Conservation (phyloP, 495 filamentous ascomycete species). For the Aspergillus panamensis region DNA sequence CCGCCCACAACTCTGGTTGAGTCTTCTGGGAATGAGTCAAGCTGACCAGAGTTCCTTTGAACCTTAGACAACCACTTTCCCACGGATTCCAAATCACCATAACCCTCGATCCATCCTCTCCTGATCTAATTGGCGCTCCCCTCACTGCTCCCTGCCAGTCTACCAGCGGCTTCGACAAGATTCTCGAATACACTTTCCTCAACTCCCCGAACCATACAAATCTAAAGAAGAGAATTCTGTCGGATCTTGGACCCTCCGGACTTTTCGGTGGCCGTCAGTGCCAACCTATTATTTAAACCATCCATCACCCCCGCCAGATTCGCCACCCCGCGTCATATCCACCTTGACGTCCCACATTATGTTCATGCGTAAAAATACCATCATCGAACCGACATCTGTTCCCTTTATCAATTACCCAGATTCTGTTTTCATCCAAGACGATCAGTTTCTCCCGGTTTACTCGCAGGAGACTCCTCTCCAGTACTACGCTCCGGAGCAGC, state of each 20-base stretch:
- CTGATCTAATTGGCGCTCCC: neutral
- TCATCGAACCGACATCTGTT: constrained; percentile 37
- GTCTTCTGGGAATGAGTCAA: constrained; percentile 7
- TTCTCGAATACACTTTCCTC: constrained; percentile 3
- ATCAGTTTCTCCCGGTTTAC: constrained; percentile 38
- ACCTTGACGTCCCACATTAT: constrained; percentile 37
- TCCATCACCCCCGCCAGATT: constrained; percentile 19
- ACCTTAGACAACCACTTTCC: neutral
- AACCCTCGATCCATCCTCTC: neutral
- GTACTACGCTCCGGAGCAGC: constrained; percentile 23
- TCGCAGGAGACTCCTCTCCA: constrained; percentile 31
- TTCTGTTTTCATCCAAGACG: constrained; percentile 47
- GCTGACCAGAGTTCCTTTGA: constrained; percentile 7
- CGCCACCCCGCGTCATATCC: constrained; percentile 32
- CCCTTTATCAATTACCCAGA: constrained; percentile 32
- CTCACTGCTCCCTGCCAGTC: neutral
- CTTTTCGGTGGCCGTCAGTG: constrained; percentile 18
- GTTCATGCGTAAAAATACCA: constrained; percentile 50
- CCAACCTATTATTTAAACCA: constrained; percentile 33
- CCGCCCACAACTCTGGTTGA: constrained; percentile 4
- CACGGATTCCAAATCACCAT: constrained; percentile 11
- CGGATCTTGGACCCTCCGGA: constrained; percentile 30
- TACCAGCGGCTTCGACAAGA: constrained; percentile 13
- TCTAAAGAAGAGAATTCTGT: constrained; percentile 19
- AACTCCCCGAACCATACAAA: neutral